Evolutionary conservation across 2,329 filamentous ascomycete species (phyloP).

Genomic region (Xylariaceae sp.): DNA sequence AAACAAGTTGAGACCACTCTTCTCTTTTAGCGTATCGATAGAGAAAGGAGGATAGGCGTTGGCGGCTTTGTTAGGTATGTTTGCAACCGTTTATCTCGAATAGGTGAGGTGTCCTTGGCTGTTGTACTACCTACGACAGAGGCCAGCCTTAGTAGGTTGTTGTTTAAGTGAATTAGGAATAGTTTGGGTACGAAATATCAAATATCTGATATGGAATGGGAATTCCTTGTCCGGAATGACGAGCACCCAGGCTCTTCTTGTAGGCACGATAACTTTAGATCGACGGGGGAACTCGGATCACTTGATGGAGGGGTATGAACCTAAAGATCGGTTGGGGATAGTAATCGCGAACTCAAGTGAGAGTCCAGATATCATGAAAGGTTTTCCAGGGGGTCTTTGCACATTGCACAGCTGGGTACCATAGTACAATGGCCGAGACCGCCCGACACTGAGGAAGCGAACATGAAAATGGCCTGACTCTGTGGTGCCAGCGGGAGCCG

Average conservation of each 20-base stretch:
- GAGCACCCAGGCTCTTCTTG: constrained; percentile 28
- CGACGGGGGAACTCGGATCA: constrained; percentile 26
- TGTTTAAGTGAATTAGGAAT: constrained; percentile 11
- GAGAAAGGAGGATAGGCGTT: background rate
- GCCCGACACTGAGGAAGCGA: constrained; percentile 41
- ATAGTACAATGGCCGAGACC: constrained; percentile 42
- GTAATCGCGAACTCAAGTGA: constrained; percentile 21
- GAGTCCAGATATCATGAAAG: constrained; percentile 21
- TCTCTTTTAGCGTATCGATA: constrained; percentile 3
- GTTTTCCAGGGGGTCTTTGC: constrained; percentile 13
- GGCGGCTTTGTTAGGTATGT: constrained; percentile 8
- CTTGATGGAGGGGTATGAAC: constrained; percentile 23
- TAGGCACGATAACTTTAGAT: constrained; percentile 23
- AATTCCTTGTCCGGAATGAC: constrained; percentile 13
- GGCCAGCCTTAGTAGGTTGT: constrained; percentile 10
- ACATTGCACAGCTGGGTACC: constrained; percentile 33
- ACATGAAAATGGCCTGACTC: constrained; percentile 42
- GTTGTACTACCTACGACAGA: constrained; percentile 14
- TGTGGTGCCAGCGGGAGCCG: constrained; percentile 31
- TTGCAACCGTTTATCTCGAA: constrained; percentile 7
- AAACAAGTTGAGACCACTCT: too few species aligned
- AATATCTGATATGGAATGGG: constrained; percentile 16
- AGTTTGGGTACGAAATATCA: constrained; percentile 7
- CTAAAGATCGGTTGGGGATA: constrained; percentile 18
- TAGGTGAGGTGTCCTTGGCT: constrained; percentile 7